These are phyloP conservation scores for Candida dajiaensis DNA, from an alignment of 805 yeast genomes.

Conservation along the genomic window DNA sequence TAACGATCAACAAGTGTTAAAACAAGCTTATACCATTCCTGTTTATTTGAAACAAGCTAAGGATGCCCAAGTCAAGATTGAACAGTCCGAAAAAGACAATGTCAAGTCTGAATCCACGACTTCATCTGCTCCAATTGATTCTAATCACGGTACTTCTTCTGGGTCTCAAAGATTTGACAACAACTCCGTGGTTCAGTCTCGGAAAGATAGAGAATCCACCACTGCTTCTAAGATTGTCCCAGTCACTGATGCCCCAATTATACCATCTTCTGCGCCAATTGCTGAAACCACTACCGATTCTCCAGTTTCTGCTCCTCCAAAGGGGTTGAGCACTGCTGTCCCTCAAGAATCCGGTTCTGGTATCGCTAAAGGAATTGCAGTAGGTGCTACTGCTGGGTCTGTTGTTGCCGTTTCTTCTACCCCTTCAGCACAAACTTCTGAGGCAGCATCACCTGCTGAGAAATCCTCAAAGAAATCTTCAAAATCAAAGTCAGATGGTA, in stretches of 20 bases:
- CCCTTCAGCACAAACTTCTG: neutral
- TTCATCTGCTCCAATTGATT: neutral
- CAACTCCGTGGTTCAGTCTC: conserved; percentile 4
- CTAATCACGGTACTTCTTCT: conserved; percentile 4
- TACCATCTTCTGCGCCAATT: neutral
- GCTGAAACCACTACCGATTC: neutral
- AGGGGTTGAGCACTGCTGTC: conserved; percentile 1
- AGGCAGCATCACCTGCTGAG: neutral
- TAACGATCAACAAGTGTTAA: conserved; percentile 9
- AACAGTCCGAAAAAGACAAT: neutral
- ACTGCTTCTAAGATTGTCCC: conserved; percentile 19
- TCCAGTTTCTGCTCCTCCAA: conserved; percentile 1
- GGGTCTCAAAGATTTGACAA: conserved; percentile 11
- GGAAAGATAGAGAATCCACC: conserved; percentile 6
- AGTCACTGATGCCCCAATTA: conserved; percentile 2
- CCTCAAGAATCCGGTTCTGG: conserved; percentile 3
- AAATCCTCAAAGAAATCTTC: neutral
- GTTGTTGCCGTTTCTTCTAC: neutral
- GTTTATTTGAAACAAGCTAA: conserved; percentile 8
- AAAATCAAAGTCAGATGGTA: neutral
- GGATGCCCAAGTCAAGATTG: conserved; percentile 2
- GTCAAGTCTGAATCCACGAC: neutral
- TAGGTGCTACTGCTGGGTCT: conserved; percentile 1
- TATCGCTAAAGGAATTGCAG: conserved; percentile 5
- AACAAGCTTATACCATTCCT: conserved; percentile 12